Base-by-base conservation (phyloP, 2,329 filamentous ascomycete genomes). In the Dactylonectria estremocensis region DNA sequence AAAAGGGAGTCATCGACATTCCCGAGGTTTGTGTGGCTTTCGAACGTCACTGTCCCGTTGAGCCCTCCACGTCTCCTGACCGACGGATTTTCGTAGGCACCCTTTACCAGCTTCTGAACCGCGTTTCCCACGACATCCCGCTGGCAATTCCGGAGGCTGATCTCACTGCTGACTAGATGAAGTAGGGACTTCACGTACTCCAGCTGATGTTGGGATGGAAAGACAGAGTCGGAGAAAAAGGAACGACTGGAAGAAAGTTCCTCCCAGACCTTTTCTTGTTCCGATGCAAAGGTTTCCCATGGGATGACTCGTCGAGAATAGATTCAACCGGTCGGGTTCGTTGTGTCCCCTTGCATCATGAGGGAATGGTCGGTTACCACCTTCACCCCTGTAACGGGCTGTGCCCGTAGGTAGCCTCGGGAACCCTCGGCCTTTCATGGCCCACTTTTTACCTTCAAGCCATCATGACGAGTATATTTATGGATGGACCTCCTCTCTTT, bases 11-110 rank as follows among this genome's bases (percentile, higher is more conserved):
- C 60, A 14, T 77, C 71, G 35, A 48, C 65, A 43, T 28, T 40
- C 3, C 77, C 74, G n/a, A 80, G 73, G 61, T 81, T 82, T 2
- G 74, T 80, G 56, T 82, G 75, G 69, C 77, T 82, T 64, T 82
- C 75, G 53, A 83, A 83, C 2, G 76, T 78, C 22, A 82, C 70
- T 1, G 75, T 76, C 54, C 80, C 79, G 14, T 63, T 43, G 4
- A 84, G 68, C 31, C 74, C 76, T n/a, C 84, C 73, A 33, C 46
- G 22, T 13, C 58, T 50, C 54, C 77, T 75, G 10, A 83, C 67
- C 10, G 56, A 22, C 13, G 70, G 16, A 48, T 84, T 62, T 1
- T 77, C 63, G 24, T 73, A 77, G 3, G 74, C 69, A 40, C 54
- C 61, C 8, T 78, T 66, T 20, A 84, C 40, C 18, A 83, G 63